Base-by-base conservation (phyloP, 805 yeast species). In the Spencermartinsiella europaea region DNA sequence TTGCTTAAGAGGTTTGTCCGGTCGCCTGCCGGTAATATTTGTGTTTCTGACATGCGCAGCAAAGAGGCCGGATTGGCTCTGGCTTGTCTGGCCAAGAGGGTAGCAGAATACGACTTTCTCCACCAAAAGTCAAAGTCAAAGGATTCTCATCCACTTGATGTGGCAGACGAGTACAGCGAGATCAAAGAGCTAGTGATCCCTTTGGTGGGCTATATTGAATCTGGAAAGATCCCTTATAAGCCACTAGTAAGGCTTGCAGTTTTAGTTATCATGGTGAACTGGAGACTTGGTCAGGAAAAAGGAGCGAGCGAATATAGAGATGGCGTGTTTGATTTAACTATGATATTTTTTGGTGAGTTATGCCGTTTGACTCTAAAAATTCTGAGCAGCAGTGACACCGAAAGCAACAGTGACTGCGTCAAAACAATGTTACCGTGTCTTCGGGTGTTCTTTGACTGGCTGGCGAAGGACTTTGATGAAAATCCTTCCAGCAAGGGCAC, bases 371-470 rank as follows among this genome's bases (percentile, higher is more conserved):
- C 31, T 7, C 10, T 25, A 25, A 25, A 12, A 25, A 7, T 25
- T 7, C 10, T 7, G 10, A 12, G 12, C 7, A 25, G 12, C 31
- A 12, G 31, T 25, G 31, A 25, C 31, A 25, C 10, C 12, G 7
- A 7, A 12, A 25, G 12, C 10, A 25, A 25, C 12, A n/a, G n/a
- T n/a, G n/a, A n/a, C n/a, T n/a, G n/a, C n/a, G 31, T 25, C 31
- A 25, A 25, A 7, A 7, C 15, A n/a, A 7, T 44, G 10, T 27
- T 47, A 2, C 47, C 47, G 2, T 20, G 34, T 14, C 37, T 47
- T 27, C 20, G 50, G n/a, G 37, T 47, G 21, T 42, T 20, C 28
- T 36, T 47, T 20, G 45, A 47, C 28, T 47, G 50, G 50, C n/a
- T 47, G 21, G 15, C 14, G n/a, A 45, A 45, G 36, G 21, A 28